Conservation (phyloP, 495 filamentous ascomycete species). For the Trypethelium eluteriae region DNA sequence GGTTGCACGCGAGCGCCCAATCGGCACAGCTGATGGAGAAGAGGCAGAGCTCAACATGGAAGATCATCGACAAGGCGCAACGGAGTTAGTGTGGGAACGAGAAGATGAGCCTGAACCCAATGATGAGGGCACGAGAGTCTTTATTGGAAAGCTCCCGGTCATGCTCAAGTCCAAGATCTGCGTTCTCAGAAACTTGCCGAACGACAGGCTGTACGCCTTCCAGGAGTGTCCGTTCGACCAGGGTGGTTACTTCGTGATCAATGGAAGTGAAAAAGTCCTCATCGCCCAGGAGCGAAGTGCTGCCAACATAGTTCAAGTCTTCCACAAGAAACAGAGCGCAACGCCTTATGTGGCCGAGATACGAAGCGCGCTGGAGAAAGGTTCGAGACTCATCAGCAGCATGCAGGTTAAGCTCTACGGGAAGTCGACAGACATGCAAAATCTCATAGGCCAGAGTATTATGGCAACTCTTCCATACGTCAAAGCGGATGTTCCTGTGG, state of each 20-base stretch:
- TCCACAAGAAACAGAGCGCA: conserved; percentile 87
- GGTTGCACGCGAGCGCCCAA: conserved; percentile 67
- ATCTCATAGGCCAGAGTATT: conserved; percentile 76
- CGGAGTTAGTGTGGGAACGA: conserved; percentile 51
- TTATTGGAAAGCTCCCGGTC: conserved; percentile 89
- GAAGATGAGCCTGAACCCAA: conserved; percentile 33
- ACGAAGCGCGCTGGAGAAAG: conserved; percentile 91
- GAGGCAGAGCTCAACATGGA: conserved; percentile 46
- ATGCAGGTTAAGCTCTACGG: conserved; percentile 80
- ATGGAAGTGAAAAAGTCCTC: conserved; percentile 97
- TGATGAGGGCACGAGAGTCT: conserved; percentile 49
- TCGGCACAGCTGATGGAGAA: conserved; percentile 46
- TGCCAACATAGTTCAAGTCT: conserved; percentile 97
- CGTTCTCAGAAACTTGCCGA: conserved; percentile 69
- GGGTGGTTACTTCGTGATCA: conserved; percentile 98
- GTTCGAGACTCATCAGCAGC: conserved; percentile 83
- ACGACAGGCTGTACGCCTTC: conserved; percentile 72
- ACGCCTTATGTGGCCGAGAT: conserved; percentile 94
- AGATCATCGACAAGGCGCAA: conserved; percentile 52
- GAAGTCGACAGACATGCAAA: conserved; percentile 69
- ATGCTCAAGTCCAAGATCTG: conserved; percentile 97
- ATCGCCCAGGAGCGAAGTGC: conserved; percentile 97
- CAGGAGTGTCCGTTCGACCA: conserved; percentile 98
- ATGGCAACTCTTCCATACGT: conserved; percentile 86
- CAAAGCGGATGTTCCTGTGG: conserved; percentile 86